Evolutionary conservation across 1,139 yeast species (phyloP).

Genomic region (Geotrichum candidum): DNA sequence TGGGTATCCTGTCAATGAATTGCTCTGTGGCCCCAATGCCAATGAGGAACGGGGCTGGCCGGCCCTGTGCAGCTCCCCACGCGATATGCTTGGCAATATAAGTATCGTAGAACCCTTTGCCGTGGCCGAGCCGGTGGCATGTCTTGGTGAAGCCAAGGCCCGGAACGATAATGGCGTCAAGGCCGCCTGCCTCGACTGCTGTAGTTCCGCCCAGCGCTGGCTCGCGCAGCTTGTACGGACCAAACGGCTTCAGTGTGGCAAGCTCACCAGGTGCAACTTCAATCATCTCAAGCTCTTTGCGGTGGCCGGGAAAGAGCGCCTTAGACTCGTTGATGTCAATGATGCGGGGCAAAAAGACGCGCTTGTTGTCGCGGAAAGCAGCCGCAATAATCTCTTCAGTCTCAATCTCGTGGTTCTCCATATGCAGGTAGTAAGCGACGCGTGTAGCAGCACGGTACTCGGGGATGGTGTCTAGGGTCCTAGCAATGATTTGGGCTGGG

Average conservation of each 20-base stretch:
- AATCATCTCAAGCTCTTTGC: constrained; percentile 55
- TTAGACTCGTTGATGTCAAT: constrained; percentile 20
- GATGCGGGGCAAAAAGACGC: constrained; percentile 37
- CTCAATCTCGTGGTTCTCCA: constrained; percentile 58
- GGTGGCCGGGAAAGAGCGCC: constrained; percentile 35
- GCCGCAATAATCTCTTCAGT: constrained; percentile 47
- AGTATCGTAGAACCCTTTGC: constrained; percentile 88
- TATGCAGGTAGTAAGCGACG: constrained; percentile 60
- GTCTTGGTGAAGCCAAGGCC: constrained; percentile 68
- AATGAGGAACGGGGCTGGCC: constrained; percentile 35
- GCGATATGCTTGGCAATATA: constrained; percentile 51
- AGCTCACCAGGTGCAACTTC: constrained; percentile 45
- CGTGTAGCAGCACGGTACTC: constrained; percentile 42
- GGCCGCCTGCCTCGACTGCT: constrained; percentile 37
- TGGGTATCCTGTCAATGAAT: constrained; percentile 52
- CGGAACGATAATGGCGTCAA: constrained; percentile 75
- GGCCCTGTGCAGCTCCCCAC: constrained; percentile 25
- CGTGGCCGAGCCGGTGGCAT: constrained; percentile 75
- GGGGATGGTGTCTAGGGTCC: constrained; percentile 35
- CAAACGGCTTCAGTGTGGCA: constrained; percentile 51
- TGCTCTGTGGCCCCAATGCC: constrained; percentile 74
- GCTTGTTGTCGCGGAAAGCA: constrained; percentile 42
- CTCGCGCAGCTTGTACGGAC: constrained; percentile 62
- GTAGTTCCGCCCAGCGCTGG: constrained; percentile 40
- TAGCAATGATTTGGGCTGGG: constrained; percentile 26